These are phyloP conservation scores for Collybiopsis confluens DNA, from an alignment of 768 basidiomycete genomes.

Conservation along the genomic window DNA sequence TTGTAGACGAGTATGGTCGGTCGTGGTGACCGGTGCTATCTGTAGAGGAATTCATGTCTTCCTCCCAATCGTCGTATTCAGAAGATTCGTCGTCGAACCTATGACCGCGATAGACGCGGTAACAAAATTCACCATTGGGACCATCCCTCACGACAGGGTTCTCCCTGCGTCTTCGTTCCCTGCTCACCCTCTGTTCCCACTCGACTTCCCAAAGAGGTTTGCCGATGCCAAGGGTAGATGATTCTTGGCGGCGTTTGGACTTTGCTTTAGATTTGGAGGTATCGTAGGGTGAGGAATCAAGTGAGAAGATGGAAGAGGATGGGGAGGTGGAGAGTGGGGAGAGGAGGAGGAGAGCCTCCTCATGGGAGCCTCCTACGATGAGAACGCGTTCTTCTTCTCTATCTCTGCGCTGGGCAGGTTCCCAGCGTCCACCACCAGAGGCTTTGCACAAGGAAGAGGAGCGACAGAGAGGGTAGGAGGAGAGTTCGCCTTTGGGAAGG, in stretches of 20 bases:
- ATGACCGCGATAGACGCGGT: slow-evolving; percentile 7
- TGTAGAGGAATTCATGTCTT: slow-evolving; percentile 68
- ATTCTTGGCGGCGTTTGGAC: slow-evolving; percentile 50
- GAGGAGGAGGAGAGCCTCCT: slow-evolving; percentile 1
- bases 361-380: neutral
- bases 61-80: neutral
- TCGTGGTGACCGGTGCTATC: slow-evolving; percentile 17
- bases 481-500: slow-evolving; percentile 52
- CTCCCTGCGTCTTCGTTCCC: slow-evolving; percentile 39
- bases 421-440: slow-evolving; percentile 77
- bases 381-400: neutral
- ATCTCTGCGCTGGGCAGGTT: slow-evolving; percentile 50
- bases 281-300: neutral
- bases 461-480: slow-evolving; percentile 67
- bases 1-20: no score
- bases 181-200: slow-evolving; percentile 63
- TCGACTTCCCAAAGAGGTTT: slow-evolving; percentile 67
- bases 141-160: slow-evolving; percentile 70
- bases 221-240: slow-evolving; percentile 54
- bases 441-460: slow-evolving; percentile 71
- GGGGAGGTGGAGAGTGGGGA: neutral
- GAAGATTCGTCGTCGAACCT: neutral
- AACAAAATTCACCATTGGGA: slow-evolving; percentile 12
- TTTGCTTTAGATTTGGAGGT: no score
- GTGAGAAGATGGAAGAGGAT: neutral